Evolutionary conservation across 768 basidiomycete species (phyloP).

Genomic region (Coprinellus micaceus): DNA sequence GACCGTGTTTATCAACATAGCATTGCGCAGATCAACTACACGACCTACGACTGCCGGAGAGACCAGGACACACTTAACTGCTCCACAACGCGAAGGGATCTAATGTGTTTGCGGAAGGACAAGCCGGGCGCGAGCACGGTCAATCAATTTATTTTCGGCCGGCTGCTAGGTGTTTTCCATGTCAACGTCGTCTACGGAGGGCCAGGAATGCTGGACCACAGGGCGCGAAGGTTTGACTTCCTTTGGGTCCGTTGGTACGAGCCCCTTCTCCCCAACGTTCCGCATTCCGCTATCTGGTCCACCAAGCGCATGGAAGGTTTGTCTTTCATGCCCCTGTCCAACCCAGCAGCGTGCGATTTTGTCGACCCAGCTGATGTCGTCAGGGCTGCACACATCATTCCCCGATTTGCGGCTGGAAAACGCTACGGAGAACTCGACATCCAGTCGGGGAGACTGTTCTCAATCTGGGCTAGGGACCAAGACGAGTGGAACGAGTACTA

Average conservation of each 20-base stretch:
- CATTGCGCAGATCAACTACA: slow-evolving; percentile 15
- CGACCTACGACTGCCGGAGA: slow-evolving; percentile 15
- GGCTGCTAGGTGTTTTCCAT: background rate
- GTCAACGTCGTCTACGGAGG: background rate
- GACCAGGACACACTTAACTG: slow-evolving; percentile 16
- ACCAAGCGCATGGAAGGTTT: background rate
- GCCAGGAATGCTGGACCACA: background rate
- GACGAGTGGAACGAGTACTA: background rate
- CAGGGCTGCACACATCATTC: background rate
- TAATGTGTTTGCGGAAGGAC: slow-evolving; percentile 3
- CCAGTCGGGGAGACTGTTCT: background rate
- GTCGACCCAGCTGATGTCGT: background rate
- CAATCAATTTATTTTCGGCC: background rate
- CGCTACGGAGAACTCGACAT: background rate
- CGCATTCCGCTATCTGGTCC: background rate
- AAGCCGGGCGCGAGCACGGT: no score
- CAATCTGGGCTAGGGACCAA: background rate
- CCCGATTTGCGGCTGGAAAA: background rate
- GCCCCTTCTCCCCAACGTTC: background rate
- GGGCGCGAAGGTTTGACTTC: background rate
- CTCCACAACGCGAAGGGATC: background rate
- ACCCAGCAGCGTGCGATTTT: background rate
- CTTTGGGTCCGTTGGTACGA: background rate
- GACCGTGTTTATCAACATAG: slow-evolving; percentile 11
- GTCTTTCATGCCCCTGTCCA: background rate